Evolutionary conservation across 352 stramenopile species (phyloP), one percentile per base, ranked within the genome.

Genomic region (Aphanomyces invadans): DNA sequence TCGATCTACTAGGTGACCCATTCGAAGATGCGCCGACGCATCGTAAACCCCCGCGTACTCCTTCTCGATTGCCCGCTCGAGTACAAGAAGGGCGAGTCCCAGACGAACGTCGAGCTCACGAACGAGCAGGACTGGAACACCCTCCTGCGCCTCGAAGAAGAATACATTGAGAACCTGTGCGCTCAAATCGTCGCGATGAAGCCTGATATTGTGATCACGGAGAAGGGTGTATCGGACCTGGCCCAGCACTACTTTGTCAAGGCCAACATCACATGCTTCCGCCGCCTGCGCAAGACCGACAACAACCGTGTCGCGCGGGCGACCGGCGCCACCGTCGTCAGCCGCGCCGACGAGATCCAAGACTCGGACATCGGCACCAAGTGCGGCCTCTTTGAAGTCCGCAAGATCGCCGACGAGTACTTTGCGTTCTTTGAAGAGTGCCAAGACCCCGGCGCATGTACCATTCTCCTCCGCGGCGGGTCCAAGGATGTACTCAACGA

Each of bases 401-500:
- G 83, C 72, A 94, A 94, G 80, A 83, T 95, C 29, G 88, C 83
- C 60, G 86, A 96, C 72, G 86, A 95, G 75, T 99, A 99, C 86
- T 99, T 99, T 78, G 93, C 95, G 31, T 99, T 99, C 80, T 96
- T 99, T 59, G 96, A 99, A 71, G 86, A 99, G 48, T 99, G 97
- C 85, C 87, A 96, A 71, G 88, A 98, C 76, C 95, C 97, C 4
- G 98, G 98, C 70, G 97, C 97, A 15, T 99, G 97, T 78, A 99
- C 96, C 48, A 95, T 99, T 51, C 74, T 99, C 33, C 85, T 99
- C 26, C 88, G 97, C 53, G 97, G 97, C 60, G 97, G 96, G 49
- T 98, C 87, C 75, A 99, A 99, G 79, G 97, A 99, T 80, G 97
- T 99, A 26, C 85, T 99, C 49, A 99, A 99, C 83, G 97, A 99